phyloP scores from a whole-genome alignment of 495 filamentous ascomycete genomes.

The Penicillium flavigenum region DNA sequence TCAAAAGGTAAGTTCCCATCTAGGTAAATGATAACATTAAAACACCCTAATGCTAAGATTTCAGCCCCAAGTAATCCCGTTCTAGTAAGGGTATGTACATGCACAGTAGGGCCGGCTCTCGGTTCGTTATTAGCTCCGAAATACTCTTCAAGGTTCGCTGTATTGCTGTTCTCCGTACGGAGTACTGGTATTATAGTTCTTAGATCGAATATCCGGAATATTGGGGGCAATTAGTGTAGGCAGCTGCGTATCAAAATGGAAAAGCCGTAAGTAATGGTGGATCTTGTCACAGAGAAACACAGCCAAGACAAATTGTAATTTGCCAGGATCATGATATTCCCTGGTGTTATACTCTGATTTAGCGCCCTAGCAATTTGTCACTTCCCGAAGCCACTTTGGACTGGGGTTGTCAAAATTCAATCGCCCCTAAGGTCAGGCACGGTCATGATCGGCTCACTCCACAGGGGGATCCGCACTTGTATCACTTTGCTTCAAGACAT shows the following conservation, averaged over 20 bases:
- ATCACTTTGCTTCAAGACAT: background rate
- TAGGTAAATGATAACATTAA: background rate
- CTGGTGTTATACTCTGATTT: background rate
- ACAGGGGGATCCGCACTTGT: slow-evolving; percentile 4
- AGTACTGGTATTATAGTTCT: background rate
- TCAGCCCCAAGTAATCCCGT: slow-evolving; percentile 2
- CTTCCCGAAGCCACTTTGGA: background rate
- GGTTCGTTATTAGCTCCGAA: slow-evolving; percentile 1
- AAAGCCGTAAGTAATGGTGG: slow-evolving; percentile 6
- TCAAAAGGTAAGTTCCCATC: background rate
- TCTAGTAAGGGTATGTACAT: background rate
- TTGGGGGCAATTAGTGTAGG: background rate
- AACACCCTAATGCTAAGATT: background rate
- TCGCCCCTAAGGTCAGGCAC: slow-evolving; percentile 5
- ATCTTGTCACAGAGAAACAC: background rate
- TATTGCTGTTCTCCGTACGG: no score
- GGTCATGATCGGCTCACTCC: slow-evolving; percentile 6
- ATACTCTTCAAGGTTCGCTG: background rate
- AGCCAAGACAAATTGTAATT: slow-evolving; percentile 2
- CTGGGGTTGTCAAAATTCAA: slow-evolving; percentile 7
- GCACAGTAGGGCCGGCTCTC: background rate
- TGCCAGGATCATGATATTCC: background rate
- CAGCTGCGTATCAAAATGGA: slow-evolving; percentile 4
- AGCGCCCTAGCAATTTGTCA: slow-evolving; percentile 5
- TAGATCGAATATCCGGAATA: background rate